These are phyloP conservation scores for Yamadazyma spencermartinsiae DNA, from an alignment of 1,139 yeast species.

Conservation along the genomic window DNA sequence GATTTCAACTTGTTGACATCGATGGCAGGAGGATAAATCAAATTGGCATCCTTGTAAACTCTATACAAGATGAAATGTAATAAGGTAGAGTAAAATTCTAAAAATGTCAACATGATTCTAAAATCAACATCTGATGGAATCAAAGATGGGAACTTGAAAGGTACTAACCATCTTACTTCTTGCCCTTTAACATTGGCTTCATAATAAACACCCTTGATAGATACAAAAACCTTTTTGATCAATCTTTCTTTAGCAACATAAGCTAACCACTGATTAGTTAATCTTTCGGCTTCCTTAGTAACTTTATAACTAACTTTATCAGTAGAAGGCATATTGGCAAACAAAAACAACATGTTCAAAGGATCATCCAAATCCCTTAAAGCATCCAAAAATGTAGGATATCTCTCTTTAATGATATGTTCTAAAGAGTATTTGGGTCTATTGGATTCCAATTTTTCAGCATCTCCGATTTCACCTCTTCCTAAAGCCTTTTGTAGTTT, in stretches of 20 bases:
- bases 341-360: constrained; percentile 87
- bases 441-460: constrained; percentile 77
- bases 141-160: constrained; percentile 94
- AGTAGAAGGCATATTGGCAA: constrained; percentile 94
- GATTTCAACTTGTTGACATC: constrained; percentile 73
- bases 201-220: constrained; percentile 96
- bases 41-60: constrained; percentile 79
- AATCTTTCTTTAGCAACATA: constrained; percentile 83
- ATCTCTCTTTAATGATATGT: constrained; percentile 89
- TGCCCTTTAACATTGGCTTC: constrained; percentile 90
- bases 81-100: constrained; percentile 92
- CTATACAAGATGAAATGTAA: constrained; percentile 84
- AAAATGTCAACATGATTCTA: constrained; percentile 93
- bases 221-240: constrained; percentile 86
- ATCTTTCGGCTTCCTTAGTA: constrained; percentile 80
- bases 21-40: constrained; percentile 89
- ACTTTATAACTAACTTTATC: constrained; percentile 76
- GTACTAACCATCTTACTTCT: constrained; percentile 93
- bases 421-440: constrained; percentile 87
- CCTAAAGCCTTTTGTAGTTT: constrained; percentile 89
- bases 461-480: constrained; percentile 87
- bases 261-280: constrained; percentile 95
- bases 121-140: constrained; percentile 94
- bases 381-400: constrained; percentile 92
- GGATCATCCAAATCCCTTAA: constrained; percentile 94